A percentile compares a stretch with the other conserved stretches of the same genome.
phyloP scores from a whole-genome alignment of 345 rosid species.

The Theobroma cacao region DNA sequence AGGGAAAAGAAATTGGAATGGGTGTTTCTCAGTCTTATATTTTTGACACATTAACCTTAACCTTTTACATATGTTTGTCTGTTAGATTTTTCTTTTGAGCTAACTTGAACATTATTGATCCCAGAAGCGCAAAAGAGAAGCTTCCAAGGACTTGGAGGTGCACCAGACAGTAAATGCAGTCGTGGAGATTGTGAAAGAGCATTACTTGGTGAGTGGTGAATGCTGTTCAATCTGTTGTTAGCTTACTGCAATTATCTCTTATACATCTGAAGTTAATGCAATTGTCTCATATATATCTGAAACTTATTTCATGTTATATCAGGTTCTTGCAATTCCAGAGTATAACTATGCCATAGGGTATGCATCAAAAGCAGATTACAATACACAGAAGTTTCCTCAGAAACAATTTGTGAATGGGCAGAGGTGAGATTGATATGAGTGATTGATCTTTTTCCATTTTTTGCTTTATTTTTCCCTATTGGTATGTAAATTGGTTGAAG shows the following conservation, averaged over 20 bases:
- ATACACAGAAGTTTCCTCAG: slow-evolving; percentile 68
- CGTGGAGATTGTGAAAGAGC: slow-evolving; percentile 95
- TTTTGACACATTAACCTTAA: background rate
- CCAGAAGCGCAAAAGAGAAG: slow-evolving; percentile 78
- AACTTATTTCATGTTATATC: slow-evolving; percentile 24
- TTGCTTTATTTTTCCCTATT: background rate
- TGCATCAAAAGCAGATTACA: slow-evolving; percentile 81
- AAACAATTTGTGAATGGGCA: slow-evolving; percentile 72
- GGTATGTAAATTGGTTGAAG: background rate
- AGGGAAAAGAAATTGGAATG: background rate
- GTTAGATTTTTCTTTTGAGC: slow-evolving; percentile 11
- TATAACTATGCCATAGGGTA: slow-evolving; percentile 68
- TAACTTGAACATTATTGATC: slow-evolving; percentile 17
- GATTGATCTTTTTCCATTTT: background rate
- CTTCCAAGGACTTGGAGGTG: slow-evolving; percentile 60
- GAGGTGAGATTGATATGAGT: slow-evolving; percentile 43
- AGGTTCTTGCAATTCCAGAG: slow-evolving; percentile 91
- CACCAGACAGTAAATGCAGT: slow-evolving; percentile 69
- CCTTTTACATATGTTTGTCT: background rate
- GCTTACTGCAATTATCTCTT: slow-evolving; percentile 21
- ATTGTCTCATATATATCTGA: slow-evolving; percentile 26
- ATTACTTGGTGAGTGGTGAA: slow-evolving; percentile 70
- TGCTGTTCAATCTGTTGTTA: slow-evolving; percentile 9
- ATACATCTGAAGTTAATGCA: slow-evolving; percentile 19
- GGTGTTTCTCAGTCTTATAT: background rate